These are phyloP conservation scores for Chalaropsis thielavioides DNA, from an alignment of 2,329 filamentous ascomycete species.

Conservation along the genomic window DNA sequence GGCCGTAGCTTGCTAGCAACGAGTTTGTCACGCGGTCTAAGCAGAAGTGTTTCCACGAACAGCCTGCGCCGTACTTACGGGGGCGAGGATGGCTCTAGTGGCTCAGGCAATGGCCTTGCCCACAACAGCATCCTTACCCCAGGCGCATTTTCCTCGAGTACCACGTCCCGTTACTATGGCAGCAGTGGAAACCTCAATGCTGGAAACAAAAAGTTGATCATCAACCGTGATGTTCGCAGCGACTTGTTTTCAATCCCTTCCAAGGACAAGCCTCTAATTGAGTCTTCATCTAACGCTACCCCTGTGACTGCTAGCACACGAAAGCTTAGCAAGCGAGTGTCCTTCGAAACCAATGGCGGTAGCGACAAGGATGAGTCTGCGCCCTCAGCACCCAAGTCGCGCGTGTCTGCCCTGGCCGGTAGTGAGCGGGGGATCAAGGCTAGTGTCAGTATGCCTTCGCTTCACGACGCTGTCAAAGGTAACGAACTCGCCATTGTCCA, in stretches of 20 bases:
- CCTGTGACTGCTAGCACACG: slow-evolving; percentile 25
- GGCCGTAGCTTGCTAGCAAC: slow-evolving; percentile 50
- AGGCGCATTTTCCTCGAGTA: slow-evolving; percentile 63
- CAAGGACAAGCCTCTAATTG: slow-evolving; percentile 34
- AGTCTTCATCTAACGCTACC: slow-evolving; percentile 19
- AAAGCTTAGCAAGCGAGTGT: slow-evolving; percentile 71
- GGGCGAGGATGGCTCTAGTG: slow-evolving; percentile 43
- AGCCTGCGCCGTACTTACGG: slow-evolving; percentile 72
- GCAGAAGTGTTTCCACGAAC: slow-evolving; percentile 78
- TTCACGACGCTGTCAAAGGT: slow-evolving; percentile 58
- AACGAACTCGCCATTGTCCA: slow-evolving; percentile 68
- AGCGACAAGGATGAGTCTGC: slow-evolving; percentile 28
- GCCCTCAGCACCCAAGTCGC: slow-evolving; percentile 2
- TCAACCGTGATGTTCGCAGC: slow-evolving; percentile 72
- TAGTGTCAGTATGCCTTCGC: slow-evolving; percentile 24
- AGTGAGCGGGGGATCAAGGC: slow-evolving; percentile 13
- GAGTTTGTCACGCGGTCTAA: slow-evolving; percentile 57
- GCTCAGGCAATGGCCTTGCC: neutral
- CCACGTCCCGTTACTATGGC: slow-evolving; percentile 48
- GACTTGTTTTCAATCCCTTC: slow-evolving; percentile 51
- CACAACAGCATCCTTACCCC: slow-evolving; percentile 59
- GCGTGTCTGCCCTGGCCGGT: slow-evolving; percentile 22
- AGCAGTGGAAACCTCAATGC: slow-evolving; percentile 41
- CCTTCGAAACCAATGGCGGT: slow-evolving; percentile 58
- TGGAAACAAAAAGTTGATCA: slow-evolving; percentile 79